Evolutionary conservation across 1,139 yeast species (phyloP).

Genomic region (Blastobotrys apis): DNA sequence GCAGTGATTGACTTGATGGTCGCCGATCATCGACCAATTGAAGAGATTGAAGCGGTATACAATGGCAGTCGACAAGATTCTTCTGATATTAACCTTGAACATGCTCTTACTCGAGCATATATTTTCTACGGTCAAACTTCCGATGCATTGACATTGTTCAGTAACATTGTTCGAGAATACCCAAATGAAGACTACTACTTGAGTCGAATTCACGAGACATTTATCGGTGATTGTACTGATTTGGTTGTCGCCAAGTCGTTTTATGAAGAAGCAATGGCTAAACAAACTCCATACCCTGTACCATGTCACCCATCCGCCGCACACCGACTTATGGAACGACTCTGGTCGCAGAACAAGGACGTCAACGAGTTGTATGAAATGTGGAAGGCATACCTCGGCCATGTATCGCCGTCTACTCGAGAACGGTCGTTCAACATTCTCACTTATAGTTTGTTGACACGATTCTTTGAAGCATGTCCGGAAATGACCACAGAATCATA

Average conservation of each 20-base stretch:
- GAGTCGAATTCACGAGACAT: conserved; percentile 67
- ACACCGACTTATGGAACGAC: conserved; percentile 59
- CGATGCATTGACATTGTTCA: conserved; percentile 49
- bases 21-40: conserved; percentile 55
- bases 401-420: conserved; percentile 58
- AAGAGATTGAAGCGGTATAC: conserved; percentile 51
- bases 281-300: conserved; percentile 67
- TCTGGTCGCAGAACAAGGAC: conserved; percentile 53
- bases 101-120: conserved; percentile 61
- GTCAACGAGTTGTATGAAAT: conserved; percentile 55
- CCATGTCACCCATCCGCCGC: conserved; percentile 73
- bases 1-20: conserved; percentile 66
- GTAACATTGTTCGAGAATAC: conserved; percentile 39
- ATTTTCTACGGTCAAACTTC: conserved; percentile 47
- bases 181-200: conserved; percentile 42
- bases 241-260: conserved; percentile 66
- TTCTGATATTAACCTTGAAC: conserved; percentile 43
- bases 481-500: conserved; percentile 54
- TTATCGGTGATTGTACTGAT: conserved; percentile 79
- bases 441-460: conserved; percentile 63
- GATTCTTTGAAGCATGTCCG: conserved; percentile 61
- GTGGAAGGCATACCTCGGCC: conserved; percentile 60
- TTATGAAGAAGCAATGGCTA: conserved; percentile 64
- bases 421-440: conserved; percentile 63
- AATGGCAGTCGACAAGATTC: conserved; percentile 33